These are phyloP conservation scores for Knufia fluminis DNA, from an alignment of 2,329 filamentous ascomycete genomes.

Conservation along the genomic window DNA sequence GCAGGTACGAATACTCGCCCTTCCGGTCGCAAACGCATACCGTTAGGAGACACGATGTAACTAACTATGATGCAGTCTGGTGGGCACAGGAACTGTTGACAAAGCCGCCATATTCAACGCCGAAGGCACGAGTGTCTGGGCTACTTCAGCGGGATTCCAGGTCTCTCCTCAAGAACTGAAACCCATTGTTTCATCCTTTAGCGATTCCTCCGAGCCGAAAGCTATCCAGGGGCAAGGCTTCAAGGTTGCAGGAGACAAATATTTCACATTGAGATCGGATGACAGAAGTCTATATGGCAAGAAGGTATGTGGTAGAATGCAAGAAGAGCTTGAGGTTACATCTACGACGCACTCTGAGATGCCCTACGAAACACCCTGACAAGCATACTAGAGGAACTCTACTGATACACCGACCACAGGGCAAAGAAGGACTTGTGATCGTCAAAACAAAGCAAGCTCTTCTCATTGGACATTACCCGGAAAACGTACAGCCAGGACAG, in stretches of 20 bases:
- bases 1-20: conserved; percentile 13
- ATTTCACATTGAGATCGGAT: conserved; percentile 65
- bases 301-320: conserved; percentile 51
- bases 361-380: neutral
- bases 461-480: conserved; percentile 77
- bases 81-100: conserved; percentile 69
- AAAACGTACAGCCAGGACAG: conserved; percentile 62
- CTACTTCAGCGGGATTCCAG: conserved; percentile 58
- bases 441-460: conserved; percentile 84
- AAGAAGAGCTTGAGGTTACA: conserved; percentile 5
- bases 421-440: conserved; percentile 69
- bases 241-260: conserved; percentile 67
- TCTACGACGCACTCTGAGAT: neutral
- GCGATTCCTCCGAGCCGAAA: conserved; percentile 49
- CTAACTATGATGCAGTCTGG: conserved; percentile 49
- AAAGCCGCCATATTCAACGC: conserved; percentile 75
- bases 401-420: conserved; percentile 39
- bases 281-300: conserved; percentile 75
- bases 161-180: conserved; percentile 53
- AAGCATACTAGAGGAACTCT: neutral
- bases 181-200: conserved; percentile 43
- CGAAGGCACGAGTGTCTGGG: conserved; percentile 75
- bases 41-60: neutral
- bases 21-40: neutral
- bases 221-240: conserved; percentile 64